These are phyloP conservation scores for Encephalitozoon romaleae DNA, from an alignment of 371 early-diverging fungal genomes.

Conservation along the genomic window DNA sequence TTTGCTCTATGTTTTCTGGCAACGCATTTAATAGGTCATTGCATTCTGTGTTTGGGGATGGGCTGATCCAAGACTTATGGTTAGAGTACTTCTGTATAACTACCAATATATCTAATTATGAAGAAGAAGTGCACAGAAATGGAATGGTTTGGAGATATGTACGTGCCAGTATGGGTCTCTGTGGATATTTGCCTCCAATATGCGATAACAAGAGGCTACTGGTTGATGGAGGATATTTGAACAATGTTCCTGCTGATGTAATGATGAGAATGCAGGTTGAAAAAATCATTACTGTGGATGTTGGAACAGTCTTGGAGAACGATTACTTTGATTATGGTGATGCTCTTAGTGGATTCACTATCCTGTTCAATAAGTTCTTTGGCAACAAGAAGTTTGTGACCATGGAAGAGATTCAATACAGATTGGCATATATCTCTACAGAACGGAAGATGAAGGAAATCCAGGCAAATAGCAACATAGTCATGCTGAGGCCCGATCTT, in stretches of 20 bases:
- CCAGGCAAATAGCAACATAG: conserved; percentile 75
- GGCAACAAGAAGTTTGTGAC: conserved; percentile 74
- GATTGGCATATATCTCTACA: conserved; percentile 83
- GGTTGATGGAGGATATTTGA: conserved; percentile 97
- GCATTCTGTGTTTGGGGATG: conserved; percentile 79
- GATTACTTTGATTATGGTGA: conserved; percentile 81
- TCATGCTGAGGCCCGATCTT: conserved; percentile 73
- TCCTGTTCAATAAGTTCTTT: conserved; percentile 71
- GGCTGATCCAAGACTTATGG: conserved; percentile 93
- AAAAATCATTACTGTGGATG: conserved; percentile 87
- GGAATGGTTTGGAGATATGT: conserved; percentile 93
- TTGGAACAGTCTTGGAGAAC: conserved; percentile 78
- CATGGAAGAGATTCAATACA: conserved; percentile 88
- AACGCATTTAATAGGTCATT: conserved; percentile 84
- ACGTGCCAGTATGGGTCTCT: conserved; percentile 91
- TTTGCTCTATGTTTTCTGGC: conserved; percentile 62
- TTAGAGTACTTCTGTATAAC: conserved; percentile 86
- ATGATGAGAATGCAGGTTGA: conserved; percentile 77
- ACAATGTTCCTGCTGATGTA: conserved; percentile 88
- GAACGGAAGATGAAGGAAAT: conserved; percentile 67
- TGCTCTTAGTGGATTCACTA: conserved; percentile 81
- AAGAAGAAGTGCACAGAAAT: conserved; percentile 75
- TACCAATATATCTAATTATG: conserved; percentile 83
- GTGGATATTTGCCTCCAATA: conserved; percentile 72
- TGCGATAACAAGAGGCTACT: conserved; percentile 85